A percentile compares a stretch with the other conserved stretches of the same genome.
Conservation (phyloP, 352 stramenopile species). For the Globisporangium okanoganense region DNA sequence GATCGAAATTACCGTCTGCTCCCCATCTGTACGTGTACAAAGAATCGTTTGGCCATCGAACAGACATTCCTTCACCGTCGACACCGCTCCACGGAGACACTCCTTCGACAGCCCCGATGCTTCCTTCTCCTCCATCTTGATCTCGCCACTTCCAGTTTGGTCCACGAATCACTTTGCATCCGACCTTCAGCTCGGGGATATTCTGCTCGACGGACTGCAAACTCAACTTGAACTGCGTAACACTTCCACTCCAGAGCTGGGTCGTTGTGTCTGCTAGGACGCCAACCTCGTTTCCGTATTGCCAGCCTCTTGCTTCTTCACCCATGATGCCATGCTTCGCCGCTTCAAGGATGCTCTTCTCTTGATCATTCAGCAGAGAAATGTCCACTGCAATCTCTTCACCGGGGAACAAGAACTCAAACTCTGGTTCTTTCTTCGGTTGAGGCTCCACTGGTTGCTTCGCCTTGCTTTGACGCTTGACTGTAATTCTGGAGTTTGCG, state of each 20-base stretch:
- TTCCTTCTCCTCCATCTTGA: slow-evolving; percentile 85
- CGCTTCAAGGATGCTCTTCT: slow-evolving; percentile 57
- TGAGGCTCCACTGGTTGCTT: slow-evolving; percentile 9
- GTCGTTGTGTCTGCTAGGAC: slow-evolving; percentile 66
- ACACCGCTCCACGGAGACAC: slow-evolving; percentile 87
- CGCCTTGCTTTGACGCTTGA: slow-evolving; percentile 35
- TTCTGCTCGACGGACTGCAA: slow-evolving; percentile 39
- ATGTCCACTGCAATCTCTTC: slow-evolving; percentile 57
- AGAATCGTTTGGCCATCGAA: slow-evolving; percentile 86
- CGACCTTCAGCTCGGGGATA: slow-evolving; percentile 64
- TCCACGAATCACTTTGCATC: slow-evolving; percentile 86
- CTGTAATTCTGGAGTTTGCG: slow-evolving; percentile 30
- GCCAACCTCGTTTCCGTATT: slow-evolving; percentile 70
- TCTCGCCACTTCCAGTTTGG: slow-evolving; percentile 90
- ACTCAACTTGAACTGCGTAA: slow-evolving; percentile 66
- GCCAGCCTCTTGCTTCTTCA: slow-evolving; percentile 48
- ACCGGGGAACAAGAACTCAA: slow-evolving; percentile 69
- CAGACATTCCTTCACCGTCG: slow-evolving; percentile 86
- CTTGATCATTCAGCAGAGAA: slow-evolving; percentile 43
- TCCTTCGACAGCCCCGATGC: slow-evolving; percentile 75
- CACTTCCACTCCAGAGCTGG: slow-evolving; percentile 68
- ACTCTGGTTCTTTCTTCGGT: slow-evolving; percentile 30
- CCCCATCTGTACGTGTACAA: slow-evolving; percentile 89
- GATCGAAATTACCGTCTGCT: slow-evolving; percentile 83
- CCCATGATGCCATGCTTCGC: slow-evolving; percentile 69